These are phyloP conservation scores for Ceratocystis lukuohia DNA, from an alignment of 2,329 filamentous ascomycete species.

Conservation along the genomic window DNA sequence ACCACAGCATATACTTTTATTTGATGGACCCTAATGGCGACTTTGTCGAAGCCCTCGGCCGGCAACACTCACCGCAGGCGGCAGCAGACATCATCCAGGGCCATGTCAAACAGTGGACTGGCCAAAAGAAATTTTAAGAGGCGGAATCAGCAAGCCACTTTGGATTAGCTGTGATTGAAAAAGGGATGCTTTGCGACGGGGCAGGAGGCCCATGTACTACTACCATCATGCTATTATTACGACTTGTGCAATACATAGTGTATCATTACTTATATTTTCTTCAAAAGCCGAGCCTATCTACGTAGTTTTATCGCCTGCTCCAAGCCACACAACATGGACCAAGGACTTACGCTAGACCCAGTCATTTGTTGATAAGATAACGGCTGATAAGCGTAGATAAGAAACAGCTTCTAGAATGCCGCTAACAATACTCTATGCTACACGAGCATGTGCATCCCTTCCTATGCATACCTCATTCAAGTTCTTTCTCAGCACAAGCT, in stretches of 20 bases:
- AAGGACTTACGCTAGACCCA: no score
- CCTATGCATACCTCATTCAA: not conserved
- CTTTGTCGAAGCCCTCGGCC: slow-evolving; percentile 91
- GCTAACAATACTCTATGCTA: not conserved
- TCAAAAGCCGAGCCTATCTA: no score
- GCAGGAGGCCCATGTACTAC: slow-evolving; percentile 7
- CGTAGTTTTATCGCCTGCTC: no score
- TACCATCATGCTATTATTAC: slow-evolving; percentile 6
- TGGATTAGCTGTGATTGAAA: not conserved
- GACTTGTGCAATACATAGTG: slow-evolving; percentile 7
- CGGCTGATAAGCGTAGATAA: not conserved
- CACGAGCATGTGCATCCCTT: not conserved
- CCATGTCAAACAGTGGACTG: slow-evolving; percentile 58
- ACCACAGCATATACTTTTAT: slow-evolving; percentile 99
- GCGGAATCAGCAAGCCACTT: slow-evolving; percentile 5
- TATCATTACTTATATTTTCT: slow-evolving; percentile 10
- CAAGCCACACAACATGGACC: no score
- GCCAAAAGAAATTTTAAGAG: slow-evolving; percentile 22
- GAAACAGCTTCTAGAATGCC: not conserved
- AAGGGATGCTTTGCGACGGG: not conserved
- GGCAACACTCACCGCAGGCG: slow-evolving; percentile 82
- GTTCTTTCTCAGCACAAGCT: not conserved
- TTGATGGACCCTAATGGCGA: slow-evolving; percentile 97
- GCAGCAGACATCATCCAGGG: slow-evolving; percentile 72
- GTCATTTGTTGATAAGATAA: not conserved